Evolutionary conservation across 2,329 filamentous ascomycete species (phyloP).

Genomic region (Aspergillus versicolor): DNA sequence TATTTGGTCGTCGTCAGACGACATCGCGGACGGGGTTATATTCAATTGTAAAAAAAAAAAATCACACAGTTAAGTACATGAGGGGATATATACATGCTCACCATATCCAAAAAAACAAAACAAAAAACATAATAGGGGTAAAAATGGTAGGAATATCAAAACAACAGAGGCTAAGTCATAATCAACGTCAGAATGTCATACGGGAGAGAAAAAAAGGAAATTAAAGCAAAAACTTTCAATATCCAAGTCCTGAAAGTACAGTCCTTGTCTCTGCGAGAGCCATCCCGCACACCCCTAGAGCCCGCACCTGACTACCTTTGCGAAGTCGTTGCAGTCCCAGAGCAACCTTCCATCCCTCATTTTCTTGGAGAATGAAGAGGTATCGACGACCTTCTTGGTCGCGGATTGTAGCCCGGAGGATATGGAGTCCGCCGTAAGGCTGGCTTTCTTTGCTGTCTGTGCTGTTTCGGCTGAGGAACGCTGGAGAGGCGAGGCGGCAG

Average conservation of each 20-base stretch:
- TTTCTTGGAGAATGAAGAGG: constrained; percentile 59
- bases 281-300: constrained; percentile 49
- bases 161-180: neutral
- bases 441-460: constrained; percentile 16
- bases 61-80: constrained; percentile 2
- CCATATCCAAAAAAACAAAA: neutral
- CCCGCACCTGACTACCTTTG: constrained; percentile 56
- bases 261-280: constrained; percentile 18
- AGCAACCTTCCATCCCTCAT: constrained; percentile 63
- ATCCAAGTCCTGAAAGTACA: constrained; percentile 22
- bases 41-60: constrained; percentile 1
- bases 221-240: constrained; percentile 5
- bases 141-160: neutral
- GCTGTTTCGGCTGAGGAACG: constrained; percentile 37
- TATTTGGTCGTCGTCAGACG: no score
- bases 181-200: neutral
- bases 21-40: neutral
- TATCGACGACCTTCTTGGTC: constrained; percentile 62
- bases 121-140: neutral
- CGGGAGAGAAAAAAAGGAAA: neutral
- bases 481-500: constrained; percentile 52
- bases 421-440: constrained; percentile 46
- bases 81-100: constrained; percentile 8
- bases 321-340: constrained; percentile 57
- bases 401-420: constrained; percentile 58